Evolutionary conservation across 1,284 basidiomycete species (phyloP).

Genomic region (Dichomitus squalens): DNA sequence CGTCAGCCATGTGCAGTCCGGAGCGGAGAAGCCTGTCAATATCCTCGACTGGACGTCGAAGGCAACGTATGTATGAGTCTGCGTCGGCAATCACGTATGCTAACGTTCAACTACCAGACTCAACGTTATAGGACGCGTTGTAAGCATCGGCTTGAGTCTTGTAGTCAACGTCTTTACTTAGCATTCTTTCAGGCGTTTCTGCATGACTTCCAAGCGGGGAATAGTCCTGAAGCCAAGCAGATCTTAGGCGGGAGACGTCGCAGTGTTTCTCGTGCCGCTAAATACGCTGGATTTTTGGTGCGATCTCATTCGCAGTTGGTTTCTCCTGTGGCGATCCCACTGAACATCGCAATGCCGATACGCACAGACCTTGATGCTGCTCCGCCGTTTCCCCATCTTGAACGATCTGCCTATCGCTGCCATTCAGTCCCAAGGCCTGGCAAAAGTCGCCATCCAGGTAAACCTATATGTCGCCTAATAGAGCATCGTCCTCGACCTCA

Average conservation of each 20-base stretch:
- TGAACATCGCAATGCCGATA: neutral
- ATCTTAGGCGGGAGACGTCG: slow-evolving; percentile 23
- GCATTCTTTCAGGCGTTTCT: slow-evolving; percentile 14
- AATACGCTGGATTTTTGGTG: neutral
- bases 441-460: slow-evolving; percentile 28
- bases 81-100: too few species aligned
- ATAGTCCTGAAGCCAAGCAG: slow-evolving; percentile 23
- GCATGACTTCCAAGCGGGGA: slow-evolving; percentile 31
- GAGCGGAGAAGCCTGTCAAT: slow-evolving; percentile 12
- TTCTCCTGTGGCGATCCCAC: too few species aligned
- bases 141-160: neutral
- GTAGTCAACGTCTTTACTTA: neutral
- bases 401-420: slow-evolving; percentile 26
- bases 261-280: slow-evolving; percentile 7
- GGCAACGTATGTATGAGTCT: slow-evolving; percentile 22
- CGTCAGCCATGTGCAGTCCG: neutral
- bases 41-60: slow-evolving; percentile 23
- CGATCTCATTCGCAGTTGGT: too few species aligned
- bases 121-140: slow-evolving; percentile 12
- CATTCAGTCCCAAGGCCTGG: slow-evolving; percentile 29
- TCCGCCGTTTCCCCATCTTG: slow-evolving; percentile 32
- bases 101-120: slow-evolving; percentile 1
- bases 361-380: slow-evolving; percentile 25
- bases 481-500: too few species aligned
- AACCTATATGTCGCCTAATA: neutral